phyloP scores from a whole-genome alignment of 2,329 filamentous ascomycete genomes.

The Sporothrix luriei region DNA sequence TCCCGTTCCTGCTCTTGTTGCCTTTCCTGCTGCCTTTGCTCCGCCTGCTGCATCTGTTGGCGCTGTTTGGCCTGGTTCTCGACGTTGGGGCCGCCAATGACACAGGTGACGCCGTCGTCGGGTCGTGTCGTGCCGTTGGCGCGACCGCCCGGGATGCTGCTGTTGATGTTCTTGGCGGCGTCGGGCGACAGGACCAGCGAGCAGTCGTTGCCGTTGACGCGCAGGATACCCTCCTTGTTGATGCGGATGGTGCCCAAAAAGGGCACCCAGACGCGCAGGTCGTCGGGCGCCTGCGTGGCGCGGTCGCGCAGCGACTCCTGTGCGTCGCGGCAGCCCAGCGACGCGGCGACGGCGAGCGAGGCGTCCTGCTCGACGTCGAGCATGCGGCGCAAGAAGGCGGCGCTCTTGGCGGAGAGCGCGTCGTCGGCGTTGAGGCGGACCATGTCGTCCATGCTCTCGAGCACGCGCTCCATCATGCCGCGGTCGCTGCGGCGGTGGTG shows the following conservation, averaged over 20 bases:
- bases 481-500: slow-evolving; percentile 50
- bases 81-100: neutral
- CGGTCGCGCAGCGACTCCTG: neutral
- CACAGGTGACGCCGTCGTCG: neutral
- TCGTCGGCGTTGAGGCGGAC: slow-evolving; percentile 37
- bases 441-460: slow-evolving; percentile 43
- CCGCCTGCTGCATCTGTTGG: neutral
- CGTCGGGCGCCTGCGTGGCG: neutral
- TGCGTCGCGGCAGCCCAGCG: slow-evolving; percentile 12
- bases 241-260: slow-evolving; percentile 49
- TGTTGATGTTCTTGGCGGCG: neutral
- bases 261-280: slow-evolving; percentile 46
- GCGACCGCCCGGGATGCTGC: neutral
- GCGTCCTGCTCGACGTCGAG: slow-evolving; percentile 45
- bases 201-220: slow-evolving; percentile 19
- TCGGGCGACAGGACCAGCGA: slow-evolving; percentile 5
- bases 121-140: neutral
- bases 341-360: neutral
- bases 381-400: slow-evolving; percentile 43
- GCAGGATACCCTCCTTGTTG: slow-evolving; percentile 30
- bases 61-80: neutral
- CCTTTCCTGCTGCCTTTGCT: slow-evolving; percentile 5
- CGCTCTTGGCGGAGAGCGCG: slow-evolving; percentile 41
- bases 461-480: slow-evolving; percentile 46
- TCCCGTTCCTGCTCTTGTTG: neutral